Percentiles rank a stretch among this genome's conserved stretches.
These are phyloP conservation scores for Populus davidiana DNA, from an alignment of 345 rosid genomes.

Conservation along the genomic window DNA sequence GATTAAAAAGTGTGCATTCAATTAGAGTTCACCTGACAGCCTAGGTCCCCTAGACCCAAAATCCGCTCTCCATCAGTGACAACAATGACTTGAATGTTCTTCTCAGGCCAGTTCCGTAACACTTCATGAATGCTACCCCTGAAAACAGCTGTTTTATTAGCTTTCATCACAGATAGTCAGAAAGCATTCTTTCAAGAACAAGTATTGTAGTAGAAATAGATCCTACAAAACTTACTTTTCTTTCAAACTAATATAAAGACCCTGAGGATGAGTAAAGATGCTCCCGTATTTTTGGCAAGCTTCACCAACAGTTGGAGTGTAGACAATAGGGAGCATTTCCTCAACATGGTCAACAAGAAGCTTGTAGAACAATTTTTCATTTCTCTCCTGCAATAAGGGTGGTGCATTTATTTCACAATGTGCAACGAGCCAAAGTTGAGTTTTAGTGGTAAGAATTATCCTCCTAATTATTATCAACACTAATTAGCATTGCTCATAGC, in stretches of 20 bases:
- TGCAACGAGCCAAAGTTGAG: background rate
- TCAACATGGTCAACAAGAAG: slow-evolving; percentile 86
- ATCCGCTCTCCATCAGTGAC: slow-evolving; percentile 98
- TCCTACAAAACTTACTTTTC: slow-evolving; percentile 57
- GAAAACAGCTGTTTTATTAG: slow-evolving; percentile 11
- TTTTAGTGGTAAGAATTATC: background rate
- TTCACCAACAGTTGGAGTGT: slow-evolving; percentile 98
- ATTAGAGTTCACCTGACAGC: slow-evolving; percentile 66
- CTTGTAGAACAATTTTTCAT: slow-evolving; percentile 51
- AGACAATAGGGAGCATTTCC: slow-evolving; percentile 91
- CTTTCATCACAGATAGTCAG: slow-evolving; percentile 5
- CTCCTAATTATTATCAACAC: background rate
- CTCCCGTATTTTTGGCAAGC: slow-evolving; percentile 98
- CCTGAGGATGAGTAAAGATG: slow-evolving; percentile 95
- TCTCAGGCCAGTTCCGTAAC: slow-evolving; percentile 92
- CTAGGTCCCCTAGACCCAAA: slow-evolving; percentile 94
- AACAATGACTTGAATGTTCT: slow-evolving; percentile 89
- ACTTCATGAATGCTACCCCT: slow-evolving; percentile 81
- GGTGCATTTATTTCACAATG: background rate
- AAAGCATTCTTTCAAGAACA: background rate
- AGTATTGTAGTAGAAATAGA: slow-evolving; percentile 1
- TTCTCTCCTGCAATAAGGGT: background rate
- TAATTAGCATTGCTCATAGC: background rate
- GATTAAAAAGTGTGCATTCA: background rate
- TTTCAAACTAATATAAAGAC: slow-evolving; percentile 87